A percentile compares a stretch with the other conserved stretches of the same genome.
phyloP scores from a whole-genome alignment of 257 asterid genomes.

The Nicotiana benthamiana region DNA sequence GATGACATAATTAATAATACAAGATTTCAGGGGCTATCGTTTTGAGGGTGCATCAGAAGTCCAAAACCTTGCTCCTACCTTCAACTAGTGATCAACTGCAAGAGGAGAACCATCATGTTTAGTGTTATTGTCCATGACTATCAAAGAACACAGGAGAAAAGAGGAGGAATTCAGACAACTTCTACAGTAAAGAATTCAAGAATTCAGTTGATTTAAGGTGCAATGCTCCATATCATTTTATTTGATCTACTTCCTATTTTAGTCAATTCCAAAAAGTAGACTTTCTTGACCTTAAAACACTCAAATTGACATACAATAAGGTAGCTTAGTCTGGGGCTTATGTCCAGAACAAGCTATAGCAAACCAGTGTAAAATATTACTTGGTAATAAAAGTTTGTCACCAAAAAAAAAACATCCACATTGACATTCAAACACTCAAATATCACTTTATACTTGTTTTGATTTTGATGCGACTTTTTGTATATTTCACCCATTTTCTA shows the following conservation, averaged over 20 bases:
- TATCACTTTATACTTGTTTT: background rate
- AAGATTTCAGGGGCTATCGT: background rate
- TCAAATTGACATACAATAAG: background rate
- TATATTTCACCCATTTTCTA: background rate
- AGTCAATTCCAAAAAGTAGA: background rate
- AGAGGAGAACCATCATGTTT: background rate
- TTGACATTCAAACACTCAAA: too few species aligned
- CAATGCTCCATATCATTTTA: background rate
- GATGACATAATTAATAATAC: background rate
- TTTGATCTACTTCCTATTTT: background rate
- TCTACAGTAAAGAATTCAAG: background rate
- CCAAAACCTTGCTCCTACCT: slow-evolving; percentile 1
- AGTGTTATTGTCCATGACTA: background rate
- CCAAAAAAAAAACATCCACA: too few species aligned
- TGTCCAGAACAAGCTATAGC: too few species aligned
- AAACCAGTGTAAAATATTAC: too few species aligned
- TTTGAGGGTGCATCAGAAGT: background rate
- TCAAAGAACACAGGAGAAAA: background rate
- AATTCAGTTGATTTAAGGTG: background rate
- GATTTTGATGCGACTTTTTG: background rate
- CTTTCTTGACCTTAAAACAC: background rate
- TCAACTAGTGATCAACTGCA: background rate
- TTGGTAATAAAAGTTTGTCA: too few species aligned
- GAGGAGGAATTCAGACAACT: background rate
- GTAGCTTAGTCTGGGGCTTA: too few species aligned